Conservation (phyloP, 2,329 filamentous ascomycete species). For the Gremmenia infestans region DNA sequence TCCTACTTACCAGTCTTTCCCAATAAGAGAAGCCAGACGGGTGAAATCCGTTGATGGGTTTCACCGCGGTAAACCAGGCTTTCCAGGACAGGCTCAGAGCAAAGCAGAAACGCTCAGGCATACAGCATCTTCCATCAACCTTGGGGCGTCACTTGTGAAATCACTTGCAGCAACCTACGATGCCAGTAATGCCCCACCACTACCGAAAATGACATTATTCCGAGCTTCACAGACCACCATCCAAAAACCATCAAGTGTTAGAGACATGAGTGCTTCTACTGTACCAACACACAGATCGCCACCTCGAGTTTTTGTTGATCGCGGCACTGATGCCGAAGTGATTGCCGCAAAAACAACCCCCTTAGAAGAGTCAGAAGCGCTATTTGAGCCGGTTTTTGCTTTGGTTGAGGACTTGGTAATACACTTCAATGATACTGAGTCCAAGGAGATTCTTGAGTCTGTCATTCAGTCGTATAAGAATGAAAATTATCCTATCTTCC, state of each 20-base stretch:
- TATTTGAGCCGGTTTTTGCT: slow-evolving; percentile 42
- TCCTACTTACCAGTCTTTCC: not conserved
- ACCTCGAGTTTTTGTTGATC: slow-evolving; percentile 34
- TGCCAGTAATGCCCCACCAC: slow-evolving; percentile 8
- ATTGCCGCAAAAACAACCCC: not conserved
- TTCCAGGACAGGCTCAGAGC: not conserved
- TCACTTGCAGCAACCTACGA: not conserved
- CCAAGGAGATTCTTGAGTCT: slow-evolving; percentile 40
- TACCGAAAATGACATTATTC: slow-evolving; percentile 28
- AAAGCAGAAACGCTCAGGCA: slow-evolving; percentile 10
- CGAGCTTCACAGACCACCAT: slow-evolving; percentile 30
- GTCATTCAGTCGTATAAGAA: slow-evolving; percentile 44
- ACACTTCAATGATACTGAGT: slow-evolving; percentile 43
- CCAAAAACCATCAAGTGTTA: slow-evolving; percentile 22
- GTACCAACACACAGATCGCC: not conserved
- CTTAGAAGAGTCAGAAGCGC: not conserved
- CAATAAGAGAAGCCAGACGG: slow-evolving; percentile 9
- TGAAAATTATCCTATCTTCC: slow-evolving; percentile 32
- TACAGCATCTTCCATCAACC: slow-evolving; percentile 12
- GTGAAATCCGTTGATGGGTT: slow-evolving; percentile 19
- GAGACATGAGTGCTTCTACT: not conserved
- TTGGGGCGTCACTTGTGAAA: slow-evolving; percentile 4
- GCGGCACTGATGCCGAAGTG: slow-evolving; percentile 35
- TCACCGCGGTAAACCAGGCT: slow-evolving; percentile 7
- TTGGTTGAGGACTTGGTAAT: slow-evolving; percentile 53